Base-by-base conservation (phyloP, 306 rosid genomes). In the Glycyrrhiza uralensis region DNA sequence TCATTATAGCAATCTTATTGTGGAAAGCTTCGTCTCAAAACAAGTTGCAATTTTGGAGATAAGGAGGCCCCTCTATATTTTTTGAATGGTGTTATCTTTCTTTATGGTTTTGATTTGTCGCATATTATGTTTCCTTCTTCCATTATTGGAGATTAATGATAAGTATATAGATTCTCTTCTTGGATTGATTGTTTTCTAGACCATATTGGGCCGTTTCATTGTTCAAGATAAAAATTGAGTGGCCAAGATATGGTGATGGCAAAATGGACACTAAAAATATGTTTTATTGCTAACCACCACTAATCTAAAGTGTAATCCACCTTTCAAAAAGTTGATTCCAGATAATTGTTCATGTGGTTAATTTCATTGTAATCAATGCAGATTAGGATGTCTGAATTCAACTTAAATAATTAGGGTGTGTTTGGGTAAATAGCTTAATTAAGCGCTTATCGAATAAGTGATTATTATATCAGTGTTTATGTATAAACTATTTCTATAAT, bases 141-240 rank as follows among this genome's bases (percentile, higher is more conserved):
- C 67, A 49, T 63, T 71, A 56, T 22, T 41, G 64, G 24, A 54
- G 54, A 50, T 67, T 68, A 68, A 77, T 83, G 79, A 72, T 76
- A 66, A 33, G 28, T 3, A 64, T 11, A 67, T 63, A 33, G 80
- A 68, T 79, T 81, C 77, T 47, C 66, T 54, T 9, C 26, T 2
- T 17, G 32, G 1, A 17, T 32, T 68, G 22, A 62, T 75, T 33
- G 66, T 28, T 44, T 56, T 75, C 46, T 71, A 28, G 82, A 76
- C 68, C 59, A 45, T 32, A 26, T 55, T 47, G 35, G 61, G 18
- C 24, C 30, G 14, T 79, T 72, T 76, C 26, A 44, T 4, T 68
- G 22, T n/a, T 63, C 61, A 76, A 57, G 70, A 32, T 51, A 65
- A 32, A 66, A 64, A 46, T 62, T 26, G 46, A 55, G 45, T 3